These are phyloP conservation scores for Akanthomyces dipterigenus DNA, from an alignment of 2,329 filamentous ascomycete genomes.

Conservation along the genomic window DNA sequence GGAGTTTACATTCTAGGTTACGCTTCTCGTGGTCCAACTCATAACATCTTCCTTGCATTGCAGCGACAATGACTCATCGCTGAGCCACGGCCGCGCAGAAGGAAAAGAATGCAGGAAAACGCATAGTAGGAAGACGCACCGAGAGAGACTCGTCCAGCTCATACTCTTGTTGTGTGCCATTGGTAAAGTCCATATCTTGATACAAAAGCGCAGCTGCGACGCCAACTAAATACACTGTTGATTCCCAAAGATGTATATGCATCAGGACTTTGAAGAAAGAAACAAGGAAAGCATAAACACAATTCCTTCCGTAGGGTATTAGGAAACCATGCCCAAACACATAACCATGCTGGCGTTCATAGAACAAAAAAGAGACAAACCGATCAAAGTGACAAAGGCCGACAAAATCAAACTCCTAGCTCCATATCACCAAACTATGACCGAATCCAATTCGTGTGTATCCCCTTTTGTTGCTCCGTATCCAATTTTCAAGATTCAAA, in stretches of 20 bases:
- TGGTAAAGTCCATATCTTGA: neutral
- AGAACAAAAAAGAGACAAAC: neutral
- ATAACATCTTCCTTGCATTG: no score
- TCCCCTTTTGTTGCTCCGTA: conserved; percentile 10
- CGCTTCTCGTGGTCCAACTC: no score
- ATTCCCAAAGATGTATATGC: neutral
- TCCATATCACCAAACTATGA: neutral
- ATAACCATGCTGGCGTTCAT: conserved; percentile 8
- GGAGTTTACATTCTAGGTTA: no score
- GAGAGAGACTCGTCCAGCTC: no score
- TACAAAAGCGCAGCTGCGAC: neutral
- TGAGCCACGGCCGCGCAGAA: no score
- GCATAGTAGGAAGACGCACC: no score
- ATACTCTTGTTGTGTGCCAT: neutral
- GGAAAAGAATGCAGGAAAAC: no score
- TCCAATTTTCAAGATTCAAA: conserved; percentile 7
- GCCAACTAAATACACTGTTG: neutral
- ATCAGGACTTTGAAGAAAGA: neutral
- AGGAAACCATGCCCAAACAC: conserved; percentile 9
- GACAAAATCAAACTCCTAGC: conserved; percentile 5
- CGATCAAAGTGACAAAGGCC: neutral
- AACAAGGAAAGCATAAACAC: neutral
- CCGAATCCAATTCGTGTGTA: neutral
- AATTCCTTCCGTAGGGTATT: conserved; percentile 12
- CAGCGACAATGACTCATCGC: no score